Conservation (phyloP, 2,329 filamentous ascomycete genomes). For the Falciphora oryzae region DNA sequence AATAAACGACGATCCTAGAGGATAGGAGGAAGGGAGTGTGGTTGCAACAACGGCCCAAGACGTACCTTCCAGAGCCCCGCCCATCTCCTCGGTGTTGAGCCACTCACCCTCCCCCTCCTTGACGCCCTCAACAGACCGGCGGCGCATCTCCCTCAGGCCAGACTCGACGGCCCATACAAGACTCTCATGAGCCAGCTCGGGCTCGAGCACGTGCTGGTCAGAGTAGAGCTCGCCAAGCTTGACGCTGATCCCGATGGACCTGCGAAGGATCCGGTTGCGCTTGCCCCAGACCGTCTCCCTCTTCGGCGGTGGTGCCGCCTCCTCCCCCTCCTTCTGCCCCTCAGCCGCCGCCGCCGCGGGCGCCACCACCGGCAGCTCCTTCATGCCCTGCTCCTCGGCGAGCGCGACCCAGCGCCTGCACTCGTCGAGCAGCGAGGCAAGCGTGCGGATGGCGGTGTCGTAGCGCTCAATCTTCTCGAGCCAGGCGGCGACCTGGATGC, state of each 20-base stretch:
- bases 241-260: constrained; percentile 68
- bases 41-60: background rate
- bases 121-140: constrained; percentile 60
- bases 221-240: constrained; percentile 83
- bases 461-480: constrained; percentile 71
- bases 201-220: constrained; percentile 67
- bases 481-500: constrained; percentile 73
- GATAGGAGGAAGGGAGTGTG: background rate
- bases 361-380: constrained; percentile 1
- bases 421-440: constrained; percentile 71
- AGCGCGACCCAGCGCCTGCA: constrained; percentile 55
- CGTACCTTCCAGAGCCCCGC: constrained; percentile 64
- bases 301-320: constrained; percentile 14
- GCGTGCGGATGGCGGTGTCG: constrained; percentile 64
- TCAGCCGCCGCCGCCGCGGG: constrained; percentile 14
- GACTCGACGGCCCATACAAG: constrained; percentile 80
- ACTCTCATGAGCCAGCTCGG: constrained; percentile 66
- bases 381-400: constrained; percentile 42
- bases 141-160: constrained; percentile 65
- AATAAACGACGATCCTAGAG: constrained; percentile 6
- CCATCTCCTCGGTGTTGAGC: constrained; percentile 65
- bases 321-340: constrained; percentile 15
- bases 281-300: constrained; percentile 48
- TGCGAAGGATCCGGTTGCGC: constrained; percentile 64
- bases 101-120: constrained; percentile 66